Evolutionary conservation across 345 rosid species (phyloP).

Genomic region (Linum usitatissimum): DNA sequence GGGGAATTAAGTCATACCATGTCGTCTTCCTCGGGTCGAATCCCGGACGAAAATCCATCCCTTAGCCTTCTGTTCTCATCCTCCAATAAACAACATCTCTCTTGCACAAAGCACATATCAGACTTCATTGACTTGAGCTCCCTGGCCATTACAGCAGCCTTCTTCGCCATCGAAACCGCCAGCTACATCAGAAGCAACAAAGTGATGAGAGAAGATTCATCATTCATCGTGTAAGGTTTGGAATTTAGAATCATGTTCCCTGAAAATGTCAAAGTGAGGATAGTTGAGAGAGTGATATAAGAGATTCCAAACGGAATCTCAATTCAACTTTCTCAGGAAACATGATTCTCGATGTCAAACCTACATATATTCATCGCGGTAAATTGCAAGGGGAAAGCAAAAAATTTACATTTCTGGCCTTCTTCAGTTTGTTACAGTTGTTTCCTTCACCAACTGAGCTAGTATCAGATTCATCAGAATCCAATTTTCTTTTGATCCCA

Average conservation of each 20-base stretch:
- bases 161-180: conserved; percentile 73
- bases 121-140: conserved; percentile 63
- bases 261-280: too few relatives aligned
- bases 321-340: too few relatives aligned
- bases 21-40: conserved; percentile 90
- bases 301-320: too few relatives aligned
- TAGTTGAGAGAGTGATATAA: too few relatives aligned
- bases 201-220: too few relatives aligned
- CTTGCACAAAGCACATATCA: conserved; percentile 65
- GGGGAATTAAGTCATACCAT: conserved; percentile 28
- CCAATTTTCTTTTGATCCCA: conserved; percentile 59
- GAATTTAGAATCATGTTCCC: too few relatives aligned
- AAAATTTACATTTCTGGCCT: conserved; percentile 54
- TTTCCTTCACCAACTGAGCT: conserved; percentile 26
- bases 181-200: conserved; percentile 36
- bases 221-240: too few relatives aligned
- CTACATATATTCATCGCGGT: not conserved
- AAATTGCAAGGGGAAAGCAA: not conserved
- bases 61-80: conserved; percentile 81
- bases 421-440: conserved; percentile 36
- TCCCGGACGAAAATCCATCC: conserved; percentile 57
- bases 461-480: conserved; percentile 20
- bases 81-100: conserved; percentile 63
- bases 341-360: too few relatives aligned
- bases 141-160: conserved; percentile 68